These are phyloP conservation scores for Salix purpurea DNA, from an alignment of 345 rosid species.

Conservation along the genomic window DNA sequence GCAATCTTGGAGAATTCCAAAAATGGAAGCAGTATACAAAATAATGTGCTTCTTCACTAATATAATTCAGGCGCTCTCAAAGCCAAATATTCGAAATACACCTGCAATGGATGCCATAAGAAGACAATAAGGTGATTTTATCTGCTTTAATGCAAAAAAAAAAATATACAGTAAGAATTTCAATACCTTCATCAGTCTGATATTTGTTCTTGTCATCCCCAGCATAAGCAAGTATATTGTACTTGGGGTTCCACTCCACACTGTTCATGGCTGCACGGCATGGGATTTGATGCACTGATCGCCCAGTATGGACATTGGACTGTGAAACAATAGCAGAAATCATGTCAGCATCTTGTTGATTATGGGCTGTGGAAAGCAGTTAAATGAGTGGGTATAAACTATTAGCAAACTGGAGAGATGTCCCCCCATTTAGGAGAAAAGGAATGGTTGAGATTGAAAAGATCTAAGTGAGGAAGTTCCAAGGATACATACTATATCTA, in stretches of 20 bases:
- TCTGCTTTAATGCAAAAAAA: neutral
- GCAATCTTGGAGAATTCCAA: neutral
- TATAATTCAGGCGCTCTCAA: conserved; percentile 47
- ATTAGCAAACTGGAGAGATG: neutral
- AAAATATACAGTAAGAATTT: neutral
- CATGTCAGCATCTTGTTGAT: neutral
- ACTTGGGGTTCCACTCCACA: conserved; percentile 95
- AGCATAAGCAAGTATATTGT: conserved; percentile 88
- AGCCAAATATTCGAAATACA: conserved; percentile 86
- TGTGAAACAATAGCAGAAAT: conserved; percentile 21
- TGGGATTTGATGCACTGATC: conserved; percentile 86
- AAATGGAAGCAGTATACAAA: neutral
- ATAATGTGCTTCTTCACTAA: neutral
- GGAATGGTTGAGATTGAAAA: neutral
- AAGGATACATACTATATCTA: conserved; percentile 64
- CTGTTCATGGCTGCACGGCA: conserved; percentile 98
- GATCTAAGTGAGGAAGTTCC: neutral
- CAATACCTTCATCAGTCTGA: conserved; percentile 80
- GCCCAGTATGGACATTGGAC: conserved; percentile 87
- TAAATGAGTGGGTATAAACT: neutral
- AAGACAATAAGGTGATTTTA: neutral
- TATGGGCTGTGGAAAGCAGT: too few species aligned
- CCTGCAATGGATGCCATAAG: conserved; percentile 41
- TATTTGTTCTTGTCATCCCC: conserved; percentile 98
- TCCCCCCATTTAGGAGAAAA: neutral